Conservation (phyloP, 2,329 filamentous ascomycete genomes). For the Blumeriella jaapii region DNA sequence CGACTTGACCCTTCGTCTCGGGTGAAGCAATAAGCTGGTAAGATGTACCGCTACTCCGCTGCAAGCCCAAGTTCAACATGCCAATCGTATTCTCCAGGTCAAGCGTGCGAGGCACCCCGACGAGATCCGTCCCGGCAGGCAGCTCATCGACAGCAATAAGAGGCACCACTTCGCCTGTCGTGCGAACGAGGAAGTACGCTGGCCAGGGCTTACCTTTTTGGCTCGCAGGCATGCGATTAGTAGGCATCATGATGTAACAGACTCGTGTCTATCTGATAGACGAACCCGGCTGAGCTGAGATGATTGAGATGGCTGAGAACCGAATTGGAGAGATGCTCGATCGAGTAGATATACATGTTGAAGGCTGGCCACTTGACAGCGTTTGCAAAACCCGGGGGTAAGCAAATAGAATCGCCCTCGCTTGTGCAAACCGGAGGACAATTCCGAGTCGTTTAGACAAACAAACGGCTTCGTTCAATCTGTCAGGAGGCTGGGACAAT, state of each 20-base stretch:
- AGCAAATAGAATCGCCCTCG: no score
- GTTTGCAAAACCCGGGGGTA: background rate
- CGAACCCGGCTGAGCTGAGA: background rate
- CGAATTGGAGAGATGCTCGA: background rate
- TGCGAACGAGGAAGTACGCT: conserved; percentile 36
- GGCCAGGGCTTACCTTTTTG: conserved; percentile 14
- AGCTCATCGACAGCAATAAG: conserved; percentile 44
- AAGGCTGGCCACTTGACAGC: background rate
- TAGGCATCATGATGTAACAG: background rate
- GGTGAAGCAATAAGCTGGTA: conserved; percentile 11
- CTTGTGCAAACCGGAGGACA: no score
- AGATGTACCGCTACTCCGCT: conserved; percentile 9
- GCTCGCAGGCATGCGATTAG: background rate
- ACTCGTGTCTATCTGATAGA: background rate
- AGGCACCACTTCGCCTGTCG: conserved; percentile 35
- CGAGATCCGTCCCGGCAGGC: conserved; percentile 27
- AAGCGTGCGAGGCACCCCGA: conserved; percentile 30
- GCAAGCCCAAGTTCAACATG: conserved; percentile 24
- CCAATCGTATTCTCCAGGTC: conserved; percentile 19
- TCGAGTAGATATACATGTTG: background rate
- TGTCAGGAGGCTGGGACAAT: no score
- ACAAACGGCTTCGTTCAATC: no score
- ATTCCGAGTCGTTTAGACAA: no score
- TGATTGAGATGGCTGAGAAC: no score
- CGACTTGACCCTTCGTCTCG: background rate